These are phyloP conservation scores for Elaphomyces granulatus DNA, from an alignment of 495 filamentous ascomycete genomes.

Conservation along the genomic window DNA sequence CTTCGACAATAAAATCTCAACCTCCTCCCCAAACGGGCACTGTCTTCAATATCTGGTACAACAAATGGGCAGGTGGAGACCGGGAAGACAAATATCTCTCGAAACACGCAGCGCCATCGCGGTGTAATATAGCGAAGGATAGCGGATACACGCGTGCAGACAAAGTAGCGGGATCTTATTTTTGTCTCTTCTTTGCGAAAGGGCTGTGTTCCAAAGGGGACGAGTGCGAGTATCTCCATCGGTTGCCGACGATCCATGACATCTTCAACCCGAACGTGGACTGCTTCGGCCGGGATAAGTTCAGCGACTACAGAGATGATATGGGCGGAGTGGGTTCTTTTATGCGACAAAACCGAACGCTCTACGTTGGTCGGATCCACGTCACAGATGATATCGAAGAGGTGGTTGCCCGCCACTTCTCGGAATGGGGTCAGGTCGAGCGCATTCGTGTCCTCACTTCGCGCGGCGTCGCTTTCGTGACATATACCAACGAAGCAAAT, in stretches of 20 bases:
- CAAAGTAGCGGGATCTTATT: constrained; percentile 62
- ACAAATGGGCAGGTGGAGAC: constrained; percentile 91
- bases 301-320: constrained; percentile 78
- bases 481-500: constrained; percentile 73
- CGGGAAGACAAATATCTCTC: constrained; percentile 79
- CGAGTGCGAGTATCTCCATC: constrained; percentile 90
- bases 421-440: constrained; percentile 88
- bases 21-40: constrained; percentile 82
- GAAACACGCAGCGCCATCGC: constrained; percentile 54
- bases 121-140: constrained; percentile 73
- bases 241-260: constrained; percentile 69
- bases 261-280: constrained; percentile 82
- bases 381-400: constrained; percentile 98
- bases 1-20: constrained; percentile 62
- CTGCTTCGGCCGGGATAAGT: constrained; percentile 83
- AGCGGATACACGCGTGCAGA: constrained; percentile 84
- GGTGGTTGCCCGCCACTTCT: constrained; percentile 83
- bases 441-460: constrained; percentile 80
- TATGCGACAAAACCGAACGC: constrained; percentile 76
- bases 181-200: constrained; percentile 83
- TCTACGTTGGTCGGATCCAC: constrained; percentile 87
- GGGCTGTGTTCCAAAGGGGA: constrained; percentile 71
- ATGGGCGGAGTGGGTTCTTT: constrained; percentile 94
- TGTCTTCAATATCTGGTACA: constrained; percentile 88
- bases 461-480: constrained; percentile 82